Evolutionary conservation across 176 grass and related monocot genomes (phyloP).

Genomic region (Aegilops bicornis): DNA sequence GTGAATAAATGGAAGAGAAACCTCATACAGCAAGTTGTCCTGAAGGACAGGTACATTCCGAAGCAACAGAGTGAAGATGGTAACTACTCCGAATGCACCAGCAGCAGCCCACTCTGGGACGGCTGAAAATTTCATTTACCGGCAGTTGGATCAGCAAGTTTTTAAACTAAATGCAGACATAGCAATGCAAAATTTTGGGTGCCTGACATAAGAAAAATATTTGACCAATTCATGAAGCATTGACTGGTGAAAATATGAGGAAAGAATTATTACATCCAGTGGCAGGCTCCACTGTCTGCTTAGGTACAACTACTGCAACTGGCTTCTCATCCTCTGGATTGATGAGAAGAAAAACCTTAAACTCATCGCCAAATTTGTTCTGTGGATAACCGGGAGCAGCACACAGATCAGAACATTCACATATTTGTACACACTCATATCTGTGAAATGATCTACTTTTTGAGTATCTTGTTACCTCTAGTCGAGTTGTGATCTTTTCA

Average conservation of each 20-base stretch:
- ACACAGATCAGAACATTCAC: conserved; percentile 1
- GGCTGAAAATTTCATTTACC: conserved; percentile 52
- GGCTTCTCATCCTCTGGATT: conserved; percentile 96
- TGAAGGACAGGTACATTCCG: conserved; percentile 94
- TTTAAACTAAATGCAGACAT: not conserved
- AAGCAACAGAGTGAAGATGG: conserved; percentile 83
- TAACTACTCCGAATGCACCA: conserved; percentile 81
- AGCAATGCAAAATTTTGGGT: not conserved
- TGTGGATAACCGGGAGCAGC: conserved; percentile 40
- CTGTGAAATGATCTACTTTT: not conserved
- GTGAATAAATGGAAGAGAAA: conserved; percentile 63
- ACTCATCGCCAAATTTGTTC: conserved; percentile 94
- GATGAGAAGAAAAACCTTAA: conserved; percentile 89
- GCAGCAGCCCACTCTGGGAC: conserved; percentile 96
- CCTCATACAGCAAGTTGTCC: conserved; percentile 94
- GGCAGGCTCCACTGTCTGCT: conserved; percentile 61
- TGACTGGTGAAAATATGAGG: not conserved
- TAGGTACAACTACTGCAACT: conserved; percentile 87
- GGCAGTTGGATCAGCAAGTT: conserved; percentile 5
- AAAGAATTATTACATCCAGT: conserved; percentile 60
- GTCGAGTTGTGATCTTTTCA: conserved; percentile 84
- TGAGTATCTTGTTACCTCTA: conserved; percentile 56
- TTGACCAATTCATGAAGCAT: not conserved
- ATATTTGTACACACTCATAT: conserved; percentile 3
- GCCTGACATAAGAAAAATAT: conserved; percentile 6